Evolutionary conservation across 805 yeast genomes (phyloP).

Genomic region (Tetrapisispora taiwanensis): DNA sequence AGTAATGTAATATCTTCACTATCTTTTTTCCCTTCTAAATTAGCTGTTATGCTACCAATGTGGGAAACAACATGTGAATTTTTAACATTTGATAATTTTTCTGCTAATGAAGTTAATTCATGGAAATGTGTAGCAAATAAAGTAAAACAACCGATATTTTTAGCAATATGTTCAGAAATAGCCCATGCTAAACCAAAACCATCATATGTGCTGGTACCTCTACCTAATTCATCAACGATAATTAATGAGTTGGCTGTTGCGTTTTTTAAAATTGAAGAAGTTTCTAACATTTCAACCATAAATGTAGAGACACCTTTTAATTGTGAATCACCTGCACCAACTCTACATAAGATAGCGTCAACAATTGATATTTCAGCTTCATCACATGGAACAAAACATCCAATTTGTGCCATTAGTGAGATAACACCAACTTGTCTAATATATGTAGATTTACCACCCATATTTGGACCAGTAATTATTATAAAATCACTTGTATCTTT

Average conservation of each 20-base stretch:
- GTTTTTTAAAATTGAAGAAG: constrained; percentile 80
- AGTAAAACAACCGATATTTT: constrained; percentile 63
- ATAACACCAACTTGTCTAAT: constrained; percentile 84
- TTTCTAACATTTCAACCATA: constrained; percentile 97
- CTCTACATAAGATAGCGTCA: constrained; percentile 88
- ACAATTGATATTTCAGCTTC: constrained; percentile 74
- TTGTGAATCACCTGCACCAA: constrained; percentile 98
- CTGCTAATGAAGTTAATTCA: constrained; percentile 76
- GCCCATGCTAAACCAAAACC: constrained; percentile 99
- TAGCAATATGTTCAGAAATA: constrained; percentile 75
- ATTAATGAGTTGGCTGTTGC: constrained; percentile 80
- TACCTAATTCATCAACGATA: constrained; percentile 89
- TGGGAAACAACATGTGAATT: constrained; percentile 93
- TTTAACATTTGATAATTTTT: constrained; percentile 50
- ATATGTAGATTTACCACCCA: constrained; percentile 96
- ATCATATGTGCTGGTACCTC: constrained; percentile 75
- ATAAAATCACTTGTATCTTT: constrained; percentile 55
- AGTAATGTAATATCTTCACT: constrained; percentile 70
- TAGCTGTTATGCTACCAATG: constrained; percentile 38
- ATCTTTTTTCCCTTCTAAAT: constrained; percentile 19
- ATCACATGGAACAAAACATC: constrained; percentile 76
- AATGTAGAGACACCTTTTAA: constrained; percentile 94
- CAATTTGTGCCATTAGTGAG: constrained; percentile 79
- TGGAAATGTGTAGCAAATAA: constrained; percentile 97
- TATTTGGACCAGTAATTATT: constrained; percentile 90